These are phyloP conservation scores for Phytophthora fragariaefolia DNA, from an alignment of 352 stramenopile genomes.

Conservation along the genomic window DNA sequence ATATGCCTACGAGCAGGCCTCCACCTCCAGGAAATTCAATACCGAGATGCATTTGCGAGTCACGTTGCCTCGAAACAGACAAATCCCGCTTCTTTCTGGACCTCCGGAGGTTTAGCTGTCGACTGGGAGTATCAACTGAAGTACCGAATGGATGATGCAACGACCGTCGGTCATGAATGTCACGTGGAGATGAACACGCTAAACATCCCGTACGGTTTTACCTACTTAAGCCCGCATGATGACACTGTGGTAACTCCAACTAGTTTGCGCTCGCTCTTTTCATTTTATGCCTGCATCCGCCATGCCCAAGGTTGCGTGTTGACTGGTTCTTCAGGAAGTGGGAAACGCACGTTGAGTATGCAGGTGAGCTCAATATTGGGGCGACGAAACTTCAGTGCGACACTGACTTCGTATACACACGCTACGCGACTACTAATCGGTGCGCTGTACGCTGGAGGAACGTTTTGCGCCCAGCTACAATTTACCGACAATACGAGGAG, in stretches of 20 bases:
- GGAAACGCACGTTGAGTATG: slow-evolving; percentile 48
- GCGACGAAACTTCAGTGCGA: slow-evolving; percentile 42
- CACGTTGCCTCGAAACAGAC: slow-evolving; percentile 21
- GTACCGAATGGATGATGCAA: slow-evolving; percentile 65
- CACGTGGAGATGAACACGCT: slow-evolving; percentile 60
- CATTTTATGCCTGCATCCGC: slow-evolving; percentile 56
- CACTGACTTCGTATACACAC: slow-evolving; percentile 35
- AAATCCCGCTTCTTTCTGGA: neutral
- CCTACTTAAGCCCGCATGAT: slow-evolving; percentile 45
- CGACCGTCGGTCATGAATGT: slow-evolving; percentile 68
- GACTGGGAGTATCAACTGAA: slow-evolving; percentile 68
- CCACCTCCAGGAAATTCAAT: slow-evolving; percentile 61
- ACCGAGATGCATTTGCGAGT: slow-evolving; percentile 48
- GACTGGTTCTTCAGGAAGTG: slow-evolving; percentile 24
- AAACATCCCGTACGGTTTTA: slow-evolving; percentile 69
- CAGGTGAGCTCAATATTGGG: slow-evolving; percentile 59
- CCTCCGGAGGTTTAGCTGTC: slow-evolving; percentile 18
- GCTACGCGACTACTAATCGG: slow-evolving; percentile 52
- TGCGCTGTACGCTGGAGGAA: slow-evolving; percentile 46
- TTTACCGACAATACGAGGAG: slow-evolving; percentile 1
- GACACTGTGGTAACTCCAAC: slow-evolving; percentile 51
- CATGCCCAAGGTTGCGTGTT: slow-evolving; percentile 41
- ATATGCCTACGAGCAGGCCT: slow-evolving; percentile 40
- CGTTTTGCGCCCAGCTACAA: slow-evolving; percentile 37
- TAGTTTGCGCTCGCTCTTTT: slow-evolving; percentile 59